Base-by-base conservation (phyloP, 2,329 filamentous ascomycete genomes). In the Exophiala phaeomuriformis region DNA sequence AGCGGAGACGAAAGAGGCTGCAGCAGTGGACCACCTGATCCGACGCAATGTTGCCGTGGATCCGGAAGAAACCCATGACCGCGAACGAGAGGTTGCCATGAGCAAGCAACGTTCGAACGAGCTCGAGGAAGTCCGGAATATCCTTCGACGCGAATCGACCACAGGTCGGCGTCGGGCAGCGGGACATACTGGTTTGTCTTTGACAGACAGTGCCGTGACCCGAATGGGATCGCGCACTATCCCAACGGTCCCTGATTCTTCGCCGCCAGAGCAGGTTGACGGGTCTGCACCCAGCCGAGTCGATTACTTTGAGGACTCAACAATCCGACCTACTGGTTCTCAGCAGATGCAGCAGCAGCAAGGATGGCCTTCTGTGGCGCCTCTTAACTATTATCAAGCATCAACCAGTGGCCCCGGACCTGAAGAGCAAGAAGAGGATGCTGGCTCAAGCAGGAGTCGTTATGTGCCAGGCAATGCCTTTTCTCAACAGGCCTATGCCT, bases 141-240 rank as follows among this genome's bases (percentile, higher is more conserved):
- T 64, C 3, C 63, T 73, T 12, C 59, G 63, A 8, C 70, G 71
- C 4, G 67, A 66, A n/a, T 65, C 68, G 1, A 73, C 71, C 2
- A 70, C 67, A 3, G 71, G 71, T 31, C 68, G 69, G 42, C 69
- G 72, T 37, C 54, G 60, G 31, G 69, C 63, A 41, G 65, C 51
- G 61, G 29, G 45, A 9, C 48, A 48, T 41, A 54, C 56, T 46
- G 42, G 51, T 42, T 50, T 62, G 3, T 54, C 9, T 48, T 36
- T 28, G 47, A 9, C 53, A 36, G 33, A 53, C 7, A 43, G 49
- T 35, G 6, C 35, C 10, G 41, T 50, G 10, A 9, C 35, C 3
- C 35, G 29, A 28, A 33, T 27, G 40, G 59, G 56, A 8, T 55
- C 56, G 31, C 56, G 56, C 9, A 61, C 52, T 19, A 61, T 61